Conservation (phyloP, 371 early-diverging fungal genomes). For the Cokeromyces recurvatus region DNA sequence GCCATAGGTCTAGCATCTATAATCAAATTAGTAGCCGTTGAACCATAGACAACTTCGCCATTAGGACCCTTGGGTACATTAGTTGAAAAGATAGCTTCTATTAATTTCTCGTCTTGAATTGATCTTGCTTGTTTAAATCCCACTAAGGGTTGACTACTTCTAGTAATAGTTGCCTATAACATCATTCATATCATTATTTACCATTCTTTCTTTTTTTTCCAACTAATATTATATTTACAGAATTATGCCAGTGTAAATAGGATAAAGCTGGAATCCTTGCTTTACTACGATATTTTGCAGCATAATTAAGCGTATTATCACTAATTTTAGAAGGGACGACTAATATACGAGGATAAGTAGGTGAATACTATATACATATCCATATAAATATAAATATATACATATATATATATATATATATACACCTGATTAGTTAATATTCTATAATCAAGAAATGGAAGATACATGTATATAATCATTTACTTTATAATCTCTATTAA, state of each 20-base stretch:
- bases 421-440: no score
- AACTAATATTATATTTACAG: constrained; percentile 47
- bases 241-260: constrained; percentile 81
- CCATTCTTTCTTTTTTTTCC: no score
- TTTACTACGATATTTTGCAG: constrained; percentile 89
- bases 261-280: constrained; percentile 85
- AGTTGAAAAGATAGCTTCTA: constrained; percentile 82
- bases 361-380: constrained; percentile 61
- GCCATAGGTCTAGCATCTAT: constrained; percentile 94
- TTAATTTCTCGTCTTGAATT: constrained; percentile 94
- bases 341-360: constrained; percentile 84
- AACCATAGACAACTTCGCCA: constrained; percentile 42
- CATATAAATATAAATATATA: no score
- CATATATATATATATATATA: not conserved
- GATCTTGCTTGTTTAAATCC: constrained; percentile 92
- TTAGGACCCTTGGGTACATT: constrained; percentile 41
- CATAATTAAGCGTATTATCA: constrained; percentile 86
- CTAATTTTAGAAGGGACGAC: constrained; percentile 87
- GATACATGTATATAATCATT: not conserved
- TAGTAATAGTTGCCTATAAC: constrained; percentile 82
- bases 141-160: constrained; percentile 93
- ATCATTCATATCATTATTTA: not conserved
- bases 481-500: constrained; percentile 77
- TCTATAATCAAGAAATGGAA: not conserved
- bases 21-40: constrained; percentile 71